Conservation (phyloP, 75 land plant genomes). For the Picea glauca region DNA sequence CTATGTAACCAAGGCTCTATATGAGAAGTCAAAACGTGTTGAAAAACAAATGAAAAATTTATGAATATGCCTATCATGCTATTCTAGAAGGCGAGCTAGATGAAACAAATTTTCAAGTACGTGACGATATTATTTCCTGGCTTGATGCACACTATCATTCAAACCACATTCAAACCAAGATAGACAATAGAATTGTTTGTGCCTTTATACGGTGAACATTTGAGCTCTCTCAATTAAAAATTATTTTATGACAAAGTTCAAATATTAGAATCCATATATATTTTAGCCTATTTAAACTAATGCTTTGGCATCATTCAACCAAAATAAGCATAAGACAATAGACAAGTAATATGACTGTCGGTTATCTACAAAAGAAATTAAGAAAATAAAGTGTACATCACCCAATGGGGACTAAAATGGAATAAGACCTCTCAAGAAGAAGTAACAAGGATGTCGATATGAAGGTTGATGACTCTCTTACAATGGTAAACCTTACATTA, state of each 20-base stretch:
- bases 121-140: slow-evolving; percentile 79
- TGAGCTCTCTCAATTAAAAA: neutral
- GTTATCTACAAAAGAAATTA: neutral
- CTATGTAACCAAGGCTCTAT: slow-evolving; percentile 77
- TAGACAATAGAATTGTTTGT: neutral
- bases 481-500: no score
- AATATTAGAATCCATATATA: no score
- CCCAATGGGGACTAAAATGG: no score
- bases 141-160: slow-evolving; percentile 45
- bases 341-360: neutral
- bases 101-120: slow-evolving; percentile 56
- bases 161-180: neutral
- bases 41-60: slow-evolving; percentile 69
- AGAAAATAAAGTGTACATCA: neutral
- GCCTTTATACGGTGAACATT: neutral
- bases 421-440: no score
- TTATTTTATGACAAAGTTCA: neutral
- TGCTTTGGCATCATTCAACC: neutral
- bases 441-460: no score
- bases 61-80: slow-evolving; percentile 75
- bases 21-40: slow-evolving; percentile 71
- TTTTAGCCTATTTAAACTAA: neutral
- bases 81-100: slow-evolving; percentile 93
- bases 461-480: no score
- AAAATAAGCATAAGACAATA: neutral